Evolutionary conservation across 1,284 basidiomycete genomes (phyloP), one percentile per base, ranked within the genome.

Genomic region (Heterobasidion irregulare): DNA sequence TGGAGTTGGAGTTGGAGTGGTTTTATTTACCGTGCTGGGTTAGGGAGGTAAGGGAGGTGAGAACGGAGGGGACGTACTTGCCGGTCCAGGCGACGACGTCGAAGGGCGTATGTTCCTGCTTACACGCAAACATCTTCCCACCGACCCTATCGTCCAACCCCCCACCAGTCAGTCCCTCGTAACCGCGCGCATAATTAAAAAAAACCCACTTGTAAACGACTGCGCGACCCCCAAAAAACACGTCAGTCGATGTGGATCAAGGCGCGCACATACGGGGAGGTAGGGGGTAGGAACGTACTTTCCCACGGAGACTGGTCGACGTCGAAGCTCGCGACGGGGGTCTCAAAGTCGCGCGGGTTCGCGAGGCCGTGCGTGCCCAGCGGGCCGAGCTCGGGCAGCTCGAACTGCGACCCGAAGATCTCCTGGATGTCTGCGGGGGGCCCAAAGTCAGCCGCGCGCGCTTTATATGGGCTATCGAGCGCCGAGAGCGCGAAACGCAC

Each of bases 81-180:
- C 82, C 82, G 54, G 80, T 77, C 79, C 80, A 86, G 0, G 84
- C 83, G 47, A 88, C 85, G 34, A 88, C 84, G 63, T 89, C 86
- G 66, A 86, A 88, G 0, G 84, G 84, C 1, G 84, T 84, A 64
- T 86, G 83, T 48, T 82, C 74, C 61, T 86, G 84, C 50, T 71
- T 70, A 62, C 79, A 83, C 7, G 68, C 65, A 63, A 80, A 83
- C 13, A 84, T 68, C 64, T 80, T 70, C 6, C 83, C 83, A 57
- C 75, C 72, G 26, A 86, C 74, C 66, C 81, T 83, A 63, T n/a
- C 56, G 47, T 6, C 15, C 15, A 8, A 26, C 34, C 16, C 16
- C 10, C 12, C 45, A 6, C 32, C 35, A 5, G 15, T 50, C 53
- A 2, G 51, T 18, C 7, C 19, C 8, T 10, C 9, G 2, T 18